Conservation (phyloP, 768 basidiomycete genomes). For the Phanerodontia chrysosporium region DNA sequence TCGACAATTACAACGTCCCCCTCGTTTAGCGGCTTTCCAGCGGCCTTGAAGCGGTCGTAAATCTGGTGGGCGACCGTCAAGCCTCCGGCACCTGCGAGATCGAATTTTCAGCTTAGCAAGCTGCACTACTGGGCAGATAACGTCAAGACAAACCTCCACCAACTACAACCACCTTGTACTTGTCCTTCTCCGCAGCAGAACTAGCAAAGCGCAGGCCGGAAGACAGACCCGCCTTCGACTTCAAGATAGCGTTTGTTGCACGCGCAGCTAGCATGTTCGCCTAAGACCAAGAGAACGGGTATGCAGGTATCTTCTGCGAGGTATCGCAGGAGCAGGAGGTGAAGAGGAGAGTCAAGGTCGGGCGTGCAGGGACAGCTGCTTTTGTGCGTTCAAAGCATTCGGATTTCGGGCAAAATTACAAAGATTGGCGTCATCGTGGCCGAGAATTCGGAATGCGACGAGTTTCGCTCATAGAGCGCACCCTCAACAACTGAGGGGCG, state of each 20-base stretch:
- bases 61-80: constrained; percentile 85
- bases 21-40: constrained; percentile 59
- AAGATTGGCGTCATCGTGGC: constrained; percentile 5
- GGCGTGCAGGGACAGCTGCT: background rate
- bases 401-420: constrained; percentile 1
- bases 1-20: constrained; percentile 89
- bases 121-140: background rate
- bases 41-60: constrained; percentile 69
- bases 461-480: background rate
- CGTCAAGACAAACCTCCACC: constrained; percentile 64
- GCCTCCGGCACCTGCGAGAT: constrained; percentile 66
- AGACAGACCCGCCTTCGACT: constrained; percentile 3
- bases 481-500: background rate
- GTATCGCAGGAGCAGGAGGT: background rate
- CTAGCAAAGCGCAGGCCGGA: constrained; percentile 27
- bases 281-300: background rate
- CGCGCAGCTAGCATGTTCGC: constrained; percentile 17
- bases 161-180: constrained; percentile 80
- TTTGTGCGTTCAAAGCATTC: background rate
- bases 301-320: background rate
- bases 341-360: background rate
- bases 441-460: constrained; percentile 14
- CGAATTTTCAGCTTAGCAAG: background rate
- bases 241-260: constrained; percentile 11
- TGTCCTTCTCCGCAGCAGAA: constrained; percentile 40